These are phyloP conservation scores for Nitzschia putrida DNA, from an alignment of 108 stramenopile genomes.

Conservation along the genomic window DNA sequence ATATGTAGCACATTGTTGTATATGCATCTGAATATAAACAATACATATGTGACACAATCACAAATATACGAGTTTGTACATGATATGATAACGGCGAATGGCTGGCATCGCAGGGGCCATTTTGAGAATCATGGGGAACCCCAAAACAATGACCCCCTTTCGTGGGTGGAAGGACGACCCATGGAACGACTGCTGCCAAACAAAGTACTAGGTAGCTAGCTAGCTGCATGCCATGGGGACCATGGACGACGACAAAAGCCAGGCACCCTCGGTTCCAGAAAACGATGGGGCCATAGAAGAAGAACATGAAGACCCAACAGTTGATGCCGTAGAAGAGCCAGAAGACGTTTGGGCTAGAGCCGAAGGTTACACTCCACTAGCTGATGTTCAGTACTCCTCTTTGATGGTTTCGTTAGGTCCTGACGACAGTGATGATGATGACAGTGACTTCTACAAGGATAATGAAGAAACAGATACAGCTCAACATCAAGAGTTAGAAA, in stretches of 20 bases:
- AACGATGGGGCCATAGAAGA: neutral
- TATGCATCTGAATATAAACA: no score
- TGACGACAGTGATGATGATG: constrained; percentile 11
- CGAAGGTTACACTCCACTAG: constrained; percentile 38
- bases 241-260: constrained; percentile 15
- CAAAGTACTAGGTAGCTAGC: no score
- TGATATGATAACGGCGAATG: no score
- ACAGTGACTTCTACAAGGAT: neutral
- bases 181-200: no score
- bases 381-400: constrained; percentile 24
- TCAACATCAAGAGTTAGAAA: neutral
- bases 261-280: constrained; percentile 12
- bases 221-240: constrained; percentile 2
- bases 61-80: no score
- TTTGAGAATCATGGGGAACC: no score
- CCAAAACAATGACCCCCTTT: no score
- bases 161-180: no score
- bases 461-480: neutral
- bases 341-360: constrained; percentile 23
- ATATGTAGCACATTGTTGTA: no score
- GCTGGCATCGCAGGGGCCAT: no score
- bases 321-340: constrained; percentile 3
- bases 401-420: constrained; percentile 30
- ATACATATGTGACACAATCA: no score
- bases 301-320: neutral